Evolutionary conservation across 495 filamentous ascomycete species (phyloP).

Genomic region (Xylaria cubensis): DNA sequence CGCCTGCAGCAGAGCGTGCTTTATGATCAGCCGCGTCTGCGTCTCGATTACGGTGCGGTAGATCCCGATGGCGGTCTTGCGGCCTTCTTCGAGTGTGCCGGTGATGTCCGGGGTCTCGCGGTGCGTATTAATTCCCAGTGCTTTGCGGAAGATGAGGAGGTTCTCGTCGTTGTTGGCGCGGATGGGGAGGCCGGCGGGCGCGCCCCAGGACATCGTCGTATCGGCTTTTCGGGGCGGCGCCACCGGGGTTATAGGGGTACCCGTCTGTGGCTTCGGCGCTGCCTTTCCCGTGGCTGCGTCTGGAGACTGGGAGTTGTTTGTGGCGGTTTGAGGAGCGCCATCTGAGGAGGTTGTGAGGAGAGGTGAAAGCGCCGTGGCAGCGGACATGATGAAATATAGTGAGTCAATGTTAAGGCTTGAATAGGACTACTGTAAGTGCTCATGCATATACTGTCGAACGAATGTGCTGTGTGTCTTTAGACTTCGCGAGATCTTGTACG

Average conservation of each 20-base stretch:
- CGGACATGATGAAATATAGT: not conserved
- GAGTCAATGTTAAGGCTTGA: not conserved
- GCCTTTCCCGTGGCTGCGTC: constrained; percentile 14
- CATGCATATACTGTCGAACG: not conserved
- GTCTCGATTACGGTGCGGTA: constrained; percentile 43
- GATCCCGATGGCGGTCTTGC: constrained; percentile 45
- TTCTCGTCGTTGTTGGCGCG: constrained; percentile 53
- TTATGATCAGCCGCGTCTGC: constrained; percentile 38
- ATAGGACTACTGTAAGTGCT: not conserved
- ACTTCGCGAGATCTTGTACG: not conserved
- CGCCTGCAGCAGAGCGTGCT: constrained; percentile 35
- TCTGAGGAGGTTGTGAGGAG: constrained; percentile 2
- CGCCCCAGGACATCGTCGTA: constrained; percentile 44
- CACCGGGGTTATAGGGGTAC: constrained; percentile 11
- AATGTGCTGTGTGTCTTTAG: not conserved
- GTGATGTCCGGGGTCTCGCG: constrained; percentile 29
- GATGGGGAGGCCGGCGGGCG: constrained; percentile 48
- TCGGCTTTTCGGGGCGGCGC: constrained; percentile 24
- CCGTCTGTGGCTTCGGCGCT: constrained; percentile 23
- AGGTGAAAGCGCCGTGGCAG: not conserved
- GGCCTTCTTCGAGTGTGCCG: constrained; percentile 49
- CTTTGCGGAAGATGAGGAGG: constrained; percentile 50
- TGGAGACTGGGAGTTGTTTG: constrained; percentile 13
- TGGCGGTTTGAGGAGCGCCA: not conserved
- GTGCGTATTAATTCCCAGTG: constrained; percentile 50